phyloP scores from a whole-genome alignment of 108 stramenopile species.

The Seminavis robusta region DNA sequence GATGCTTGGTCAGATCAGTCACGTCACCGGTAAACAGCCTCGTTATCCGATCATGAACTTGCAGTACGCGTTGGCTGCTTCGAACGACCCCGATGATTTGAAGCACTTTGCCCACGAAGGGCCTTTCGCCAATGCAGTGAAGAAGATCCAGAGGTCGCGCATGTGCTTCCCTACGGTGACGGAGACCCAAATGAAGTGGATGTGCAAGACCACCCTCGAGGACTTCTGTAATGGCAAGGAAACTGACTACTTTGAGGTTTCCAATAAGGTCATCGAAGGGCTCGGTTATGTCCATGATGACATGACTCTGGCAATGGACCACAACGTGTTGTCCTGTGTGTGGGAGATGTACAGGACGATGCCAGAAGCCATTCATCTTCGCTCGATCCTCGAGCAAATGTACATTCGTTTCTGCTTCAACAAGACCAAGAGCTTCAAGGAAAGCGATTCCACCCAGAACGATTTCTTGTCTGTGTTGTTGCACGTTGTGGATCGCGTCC shows the following conservation, averaged over 20 bases:
- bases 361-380: conserved; percentile 74
- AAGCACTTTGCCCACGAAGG: conserved; percentile 60
- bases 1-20: conserved; percentile 97
- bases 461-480: conserved; percentile 81
- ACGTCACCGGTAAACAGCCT: conserved; percentile 93
- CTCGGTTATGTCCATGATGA: conserved; percentile 79
- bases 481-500: conserved; percentile 82
- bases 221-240: conserved; percentile 74
- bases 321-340: conserved; percentile 81
- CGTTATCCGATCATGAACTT: conserved; percentile 93
- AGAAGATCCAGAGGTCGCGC: conserved; percentile 70
- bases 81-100: conserved; percentile 77
- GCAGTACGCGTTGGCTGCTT: conserved; percentile 82
- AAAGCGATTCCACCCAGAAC: conserved; percentile 82
- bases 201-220: conserved; percentile 67
- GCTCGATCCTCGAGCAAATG: conserved; percentile 71
- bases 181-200: conserved; percentile 82
- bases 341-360: conserved; percentile 84
- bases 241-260: conserved; percentile 64
- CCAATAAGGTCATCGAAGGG: conserved; percentile 58
- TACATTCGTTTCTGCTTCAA: conserved; percentile 82
- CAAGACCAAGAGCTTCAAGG: conserved; percentile 83
- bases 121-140: conserved; percentile 64
- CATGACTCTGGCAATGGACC: conserved; percentile 79
- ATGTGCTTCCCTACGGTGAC: conserved; percentile 79